A percentile compares a stretch with the other conserved stretches of the same genome.
These are phyloP conservation scores for Collybiopsis luxurians DNA, from an alignment of 768 basidiomycete species.

Conservation along the genomic window DNA sequence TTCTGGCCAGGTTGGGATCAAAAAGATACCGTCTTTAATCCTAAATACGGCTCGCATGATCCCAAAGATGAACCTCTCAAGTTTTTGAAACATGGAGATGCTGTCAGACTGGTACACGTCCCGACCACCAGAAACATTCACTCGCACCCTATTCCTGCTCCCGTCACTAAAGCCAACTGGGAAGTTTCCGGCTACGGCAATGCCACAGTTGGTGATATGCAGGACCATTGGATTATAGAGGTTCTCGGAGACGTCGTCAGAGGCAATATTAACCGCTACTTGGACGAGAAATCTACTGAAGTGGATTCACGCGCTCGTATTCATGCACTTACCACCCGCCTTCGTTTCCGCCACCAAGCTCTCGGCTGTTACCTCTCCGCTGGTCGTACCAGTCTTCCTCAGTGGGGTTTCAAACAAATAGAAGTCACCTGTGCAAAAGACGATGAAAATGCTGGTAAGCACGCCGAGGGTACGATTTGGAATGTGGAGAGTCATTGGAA, in stretches of 20 bases:
- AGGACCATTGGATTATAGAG: constrained; percentile 92
- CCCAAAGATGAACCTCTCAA: constrained; percentile 60
- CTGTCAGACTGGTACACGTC: constrained; percentile 76
- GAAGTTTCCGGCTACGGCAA: constrained; percentile 98
- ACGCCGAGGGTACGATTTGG: constrained; percentile 90
- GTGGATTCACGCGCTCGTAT: constrained; percentile 57
- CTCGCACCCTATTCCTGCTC: constrained; percentile 85
- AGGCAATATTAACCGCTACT: constrained; percentile 6
- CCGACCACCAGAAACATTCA: constrained; percentile 90
- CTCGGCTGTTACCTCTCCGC: constrained; percentile 90
- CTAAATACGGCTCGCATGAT: constrained; percentile 44
- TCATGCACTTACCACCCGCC: constrained; percentile 86
- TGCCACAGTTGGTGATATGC: constrained; percentile 76
- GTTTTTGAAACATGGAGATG: constrained; percentile 74
- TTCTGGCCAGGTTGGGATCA: constrained; percentile 80
- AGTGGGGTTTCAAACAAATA: constrained; percentile 99
- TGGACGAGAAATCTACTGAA: background rate
- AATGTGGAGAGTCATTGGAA: constrained; percentile 99
- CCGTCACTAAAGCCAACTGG: constrained; percentile 82
- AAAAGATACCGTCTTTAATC: constrained; percentile 19
- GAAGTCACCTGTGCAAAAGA: constrained; percentile 94
- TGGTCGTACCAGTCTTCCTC: constrained; percentile 84
- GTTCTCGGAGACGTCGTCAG: constrained; percentile 79
- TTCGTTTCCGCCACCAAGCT: constrained; percentile 76
- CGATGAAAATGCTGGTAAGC: constrained; percentile 52